A percentile compares a stretch with the other conserved stretches of the same genome.
These are phyloP conservation scores for Zygotorulaspora danielsina DNA, from an alignment of 805 yeast species.

Conservation along the genomic window DNA sequence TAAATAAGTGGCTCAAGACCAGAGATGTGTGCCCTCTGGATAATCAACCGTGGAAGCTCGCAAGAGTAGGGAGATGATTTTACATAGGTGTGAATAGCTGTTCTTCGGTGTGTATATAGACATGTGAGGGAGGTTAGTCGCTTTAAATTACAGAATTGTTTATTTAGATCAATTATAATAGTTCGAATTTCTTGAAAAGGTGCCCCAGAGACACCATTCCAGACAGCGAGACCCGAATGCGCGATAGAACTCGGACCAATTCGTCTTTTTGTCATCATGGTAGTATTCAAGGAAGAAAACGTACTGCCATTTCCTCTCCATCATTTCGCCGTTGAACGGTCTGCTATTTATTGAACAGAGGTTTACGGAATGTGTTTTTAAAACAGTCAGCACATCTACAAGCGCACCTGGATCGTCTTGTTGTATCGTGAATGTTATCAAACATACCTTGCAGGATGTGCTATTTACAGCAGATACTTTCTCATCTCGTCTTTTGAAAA, in stretches of 20 bases:
- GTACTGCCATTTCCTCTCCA: conserved; percentile 59
- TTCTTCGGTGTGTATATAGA: conserved; percentile 3
- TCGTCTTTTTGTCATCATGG: conserved; percentile 31
- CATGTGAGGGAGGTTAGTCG: conserved; percentile 1
- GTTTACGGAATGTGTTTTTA: conserved; percentile 54
- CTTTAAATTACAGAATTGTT: not conserved
- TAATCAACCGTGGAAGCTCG: conserved; percentile 80
- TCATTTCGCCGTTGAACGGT: conserved; percentile 45
- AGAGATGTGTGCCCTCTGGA: conserved; percentile 97
- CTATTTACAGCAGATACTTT: conserved; percentile 15
- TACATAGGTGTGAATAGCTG: not conserved
- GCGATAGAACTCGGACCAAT: conserved; percentile 36
- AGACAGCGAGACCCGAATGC: conserved; percentile 44
- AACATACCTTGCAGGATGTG: conserved; percentile 37
- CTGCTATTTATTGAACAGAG: conserved; percentile 71
- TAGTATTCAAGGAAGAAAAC: conserved; percentile 69
- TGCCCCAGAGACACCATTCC: conserved; percentile 57
- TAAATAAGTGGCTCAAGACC: conserved; percentile 89
- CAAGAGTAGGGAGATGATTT: conserved; percentile 64
- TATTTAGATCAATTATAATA: conserved; percentile 29
- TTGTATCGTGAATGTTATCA: conserved; percentile 61
- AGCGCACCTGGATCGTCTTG: conserved; percentile 72
- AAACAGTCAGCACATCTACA: conserved; percentile 56
- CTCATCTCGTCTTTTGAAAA: conserved; percentile 45
- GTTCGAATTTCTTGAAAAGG: conserved; percentile 44